Evolutionary conservation across 202 grass and related monocot genomes (phyloP), one percentile per base, ranked within the genome.

Genomic region (Hordeum pubiflorum): DNA sequence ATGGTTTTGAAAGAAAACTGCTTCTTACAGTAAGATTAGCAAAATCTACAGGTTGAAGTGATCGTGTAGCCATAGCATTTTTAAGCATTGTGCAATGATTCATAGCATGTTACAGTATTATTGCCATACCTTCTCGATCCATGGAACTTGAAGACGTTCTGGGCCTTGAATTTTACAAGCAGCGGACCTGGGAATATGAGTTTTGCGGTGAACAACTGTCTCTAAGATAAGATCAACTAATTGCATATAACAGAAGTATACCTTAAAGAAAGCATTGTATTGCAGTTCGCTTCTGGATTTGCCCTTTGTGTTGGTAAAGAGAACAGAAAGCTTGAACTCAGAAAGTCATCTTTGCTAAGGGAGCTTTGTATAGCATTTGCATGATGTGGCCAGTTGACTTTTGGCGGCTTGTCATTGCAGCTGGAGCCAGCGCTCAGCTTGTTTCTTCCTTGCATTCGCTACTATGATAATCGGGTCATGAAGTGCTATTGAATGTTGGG

Each of bases 281-380:
- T 86, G 54, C 6, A 10, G 41, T 76, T 86, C 74, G 37, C 50
- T 69, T 87, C 89, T 68, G 65, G 67, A 50, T 57, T 58, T 62
- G 82, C 88, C 71, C 78, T 95, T 82, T 93, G 95, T 69, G 86
- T 71, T 41, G 95, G 82, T 83, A 95, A 89, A 83, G 95, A 95
- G 75, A 93, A 95, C 63, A 95, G 48, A 87, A 98, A 93, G 68
- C 82, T 61, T 27, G 92, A 90, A 75, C 84, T 91, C 84, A 93
- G 82, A 76, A 91, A 86, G 10, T 81, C 88, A 36, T 87, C 86
- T 81, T 85, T 91, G 29, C 72, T 83, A 26, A 84, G 73, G 74
- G 66, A 84, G 48, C 70, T 50, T 11, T 95, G 63, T 18, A 95
- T 57, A 85, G 82, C 76, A 84, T 68, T 67, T 69, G 60, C 87